These are phyloP conservation scores for Exophiala phaeomuriformis DNA, from an alignment of 2,329 filamentous ascomycete genomes.

Conservation along the genomic window DNA sequence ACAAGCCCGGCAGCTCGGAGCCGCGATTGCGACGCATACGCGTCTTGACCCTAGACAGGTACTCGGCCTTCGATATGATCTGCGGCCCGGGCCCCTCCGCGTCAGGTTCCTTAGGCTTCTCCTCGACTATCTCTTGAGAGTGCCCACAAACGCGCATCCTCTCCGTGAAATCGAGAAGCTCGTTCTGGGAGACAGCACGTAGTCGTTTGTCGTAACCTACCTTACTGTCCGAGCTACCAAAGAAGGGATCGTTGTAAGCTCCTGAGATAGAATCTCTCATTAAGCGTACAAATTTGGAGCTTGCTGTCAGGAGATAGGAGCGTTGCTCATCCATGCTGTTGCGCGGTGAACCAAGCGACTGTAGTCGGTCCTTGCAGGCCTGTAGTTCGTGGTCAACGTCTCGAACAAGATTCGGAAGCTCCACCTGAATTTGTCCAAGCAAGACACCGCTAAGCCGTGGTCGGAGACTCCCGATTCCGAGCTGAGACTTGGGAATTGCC, in stretches of 20 bases:
- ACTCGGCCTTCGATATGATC: conserved; percentile 4
- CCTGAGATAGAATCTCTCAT: conserved; percentile 37
- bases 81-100: not conserved
- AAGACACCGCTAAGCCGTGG: conserved; percentile 33
- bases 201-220: conserved; percentile 27
- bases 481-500: conserved; percentile 24
- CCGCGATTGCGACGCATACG: conserved; percentile 26
- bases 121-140: conserved; percentile 13
- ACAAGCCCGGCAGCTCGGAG: conserved; percentile 33
- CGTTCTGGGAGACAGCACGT: conserved; percentile 27
- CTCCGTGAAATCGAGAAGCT: conserved; percentile 30
- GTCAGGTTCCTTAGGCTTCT: not conserved
- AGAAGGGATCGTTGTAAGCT: conserved; percentile 38
- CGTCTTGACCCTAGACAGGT: conserved; percentile 5
- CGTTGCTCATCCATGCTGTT: conserved; percentile 29
- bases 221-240: conserved; percentile 27
- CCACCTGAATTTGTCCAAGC: conserved; percentile 30
- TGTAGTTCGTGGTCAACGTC: conserved; percentile 33
- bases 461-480: conserved; percentile 32
- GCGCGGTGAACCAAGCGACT: conserved; percentile 43
- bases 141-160: conserved; percentile 16
- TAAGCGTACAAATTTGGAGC: conserved; percentile 35
- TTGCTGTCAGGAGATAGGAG: conserved; percentile 33
- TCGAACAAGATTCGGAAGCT: conserved; percentile 34
- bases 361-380: conserved; percentile 35